Conservation (phyloP, 139 green algal species). For the Coelastrella sp. region DNA sequence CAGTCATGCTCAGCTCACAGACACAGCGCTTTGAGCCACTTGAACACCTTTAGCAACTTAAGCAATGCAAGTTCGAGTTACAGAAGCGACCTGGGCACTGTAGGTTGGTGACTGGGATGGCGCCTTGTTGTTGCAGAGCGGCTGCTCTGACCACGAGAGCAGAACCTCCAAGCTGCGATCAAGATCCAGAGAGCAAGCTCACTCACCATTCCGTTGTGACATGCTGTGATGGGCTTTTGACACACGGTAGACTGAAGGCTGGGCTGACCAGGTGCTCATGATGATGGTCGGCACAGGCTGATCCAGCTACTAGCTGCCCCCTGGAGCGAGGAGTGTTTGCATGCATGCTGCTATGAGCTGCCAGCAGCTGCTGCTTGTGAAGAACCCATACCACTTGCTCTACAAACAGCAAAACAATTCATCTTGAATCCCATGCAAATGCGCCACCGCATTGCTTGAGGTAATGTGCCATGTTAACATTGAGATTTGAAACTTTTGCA, state of each 20-base stretch:
- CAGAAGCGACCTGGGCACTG: too few relatives aligned
- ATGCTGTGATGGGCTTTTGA: background rate
- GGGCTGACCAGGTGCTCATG: background rate
- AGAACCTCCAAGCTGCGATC: background rate
- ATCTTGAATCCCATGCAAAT: too few relatives aligned
- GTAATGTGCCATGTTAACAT: too few relatives aligned
- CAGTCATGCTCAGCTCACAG: too few relatives aligned
- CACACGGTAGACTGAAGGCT: conserved; percentile 12
- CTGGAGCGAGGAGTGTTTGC: background rate
- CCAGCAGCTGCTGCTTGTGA: conserved; percentile 14
- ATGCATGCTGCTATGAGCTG: background rate
- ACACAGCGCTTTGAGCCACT: too few relatives aligned
- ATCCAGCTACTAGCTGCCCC: background rate
- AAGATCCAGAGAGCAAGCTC: background rate
- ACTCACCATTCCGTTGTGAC: conserved; percentile 27
- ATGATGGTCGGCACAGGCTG: too few relatives aligned
- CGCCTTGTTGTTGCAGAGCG: background rate
- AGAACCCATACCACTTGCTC: conserved; percentile 31
- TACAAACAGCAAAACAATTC: background rate
- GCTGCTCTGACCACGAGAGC: background rate
- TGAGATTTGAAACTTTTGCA: too few relatives aligned
- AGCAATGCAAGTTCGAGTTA: too few relatives aligned
- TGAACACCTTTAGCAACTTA: too few relatives aligned
- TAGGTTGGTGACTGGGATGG: too few relatives aligned
- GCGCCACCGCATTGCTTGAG: too few relatives aligned